phyloP scores from a whole-genome alignment of 2,329 filamentous ascomycete genomes.

The Niveomyces coronatus region DNA sequence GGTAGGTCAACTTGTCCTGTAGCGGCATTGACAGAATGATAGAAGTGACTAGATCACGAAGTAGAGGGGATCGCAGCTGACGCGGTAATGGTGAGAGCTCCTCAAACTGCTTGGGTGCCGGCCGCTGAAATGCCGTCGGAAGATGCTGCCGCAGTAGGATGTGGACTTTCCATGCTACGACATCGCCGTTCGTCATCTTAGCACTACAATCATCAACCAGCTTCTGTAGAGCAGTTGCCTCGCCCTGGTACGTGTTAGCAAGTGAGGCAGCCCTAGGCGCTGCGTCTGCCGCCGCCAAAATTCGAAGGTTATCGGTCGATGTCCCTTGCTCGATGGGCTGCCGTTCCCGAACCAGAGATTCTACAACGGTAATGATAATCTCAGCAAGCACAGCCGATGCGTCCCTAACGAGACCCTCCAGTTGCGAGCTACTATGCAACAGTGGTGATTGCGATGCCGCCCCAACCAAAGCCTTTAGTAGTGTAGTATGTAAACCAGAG shows the following conservation, averaged over 20 bases:
- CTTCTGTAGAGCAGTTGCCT: slow-evolving; percentile 22
- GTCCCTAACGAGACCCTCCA: slow-evolving; percentile 18
- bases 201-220: slow-evolving; percentile 25
- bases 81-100: slow-evolving; percentile 19
- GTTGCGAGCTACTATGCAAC: background rate
- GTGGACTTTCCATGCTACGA: slow-evolving; percentile 36
- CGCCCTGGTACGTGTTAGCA: slow-evolving; percentile 15
- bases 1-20: slow-evolving; percentile 25
- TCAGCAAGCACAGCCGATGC: slow-evolving; percentile 20
- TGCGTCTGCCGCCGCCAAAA: slow-evolving; percentile 26
- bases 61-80: slow-evolving; percentile 20
- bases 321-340: slow-evolving; percentile 18
- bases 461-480: slow-evolving; percentile 12
- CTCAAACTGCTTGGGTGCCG: slow-evolving; percentile 25
- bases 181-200: slow-evolving; percentile 24
- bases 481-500: slow-evolving; percentile 16
- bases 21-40: slow-evolving; percentile 23
- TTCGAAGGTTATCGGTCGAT: slow-evolving; percentile 15
- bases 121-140: slow-evolving; percentile 19
- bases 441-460: slow-evolving; percentile 1
- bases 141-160: slow-evolving; percentile 32
- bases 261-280: slow-evolving; percentile 16
- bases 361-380: slow-evolving; percentile 17
- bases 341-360: slow-evolving; percentile 20
- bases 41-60: slow-evolving; percentile 22